Conservation (phyloP, 139 green algal genomes). For the Coelastrella sp. region DNA sequence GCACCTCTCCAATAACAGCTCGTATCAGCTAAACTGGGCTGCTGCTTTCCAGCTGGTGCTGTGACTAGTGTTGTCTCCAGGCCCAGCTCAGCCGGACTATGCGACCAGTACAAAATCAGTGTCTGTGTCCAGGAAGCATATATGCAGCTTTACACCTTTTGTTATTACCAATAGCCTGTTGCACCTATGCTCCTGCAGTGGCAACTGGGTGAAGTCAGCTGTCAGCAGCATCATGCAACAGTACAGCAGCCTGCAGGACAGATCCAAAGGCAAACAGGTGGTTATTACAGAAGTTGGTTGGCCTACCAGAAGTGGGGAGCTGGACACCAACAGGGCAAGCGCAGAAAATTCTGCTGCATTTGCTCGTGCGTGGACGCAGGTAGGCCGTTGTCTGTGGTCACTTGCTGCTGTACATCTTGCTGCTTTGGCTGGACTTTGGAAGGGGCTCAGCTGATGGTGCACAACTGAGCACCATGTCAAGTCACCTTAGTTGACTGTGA, state of each 20-base stretch:
- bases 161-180: not conserved
- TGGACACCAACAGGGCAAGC: not conserved
- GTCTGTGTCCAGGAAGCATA: too few species aligned
- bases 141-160: too few species aligned
- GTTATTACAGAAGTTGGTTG: slow-evolving; percentile 28
- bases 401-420: too few species aligned
- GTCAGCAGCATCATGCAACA: not conserved
- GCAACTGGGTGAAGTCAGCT: slow-evolving; percentile 17
- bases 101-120: too few species aligned
- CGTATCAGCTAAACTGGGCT: too few species aligned
- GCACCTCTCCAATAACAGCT: too few species aligned
- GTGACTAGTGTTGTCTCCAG: too few species aligned
- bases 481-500: too few species aligned
- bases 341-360: slow-evolving; percentile 12
- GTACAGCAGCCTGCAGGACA: slow-evolving; percentile 8
- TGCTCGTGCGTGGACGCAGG: slow-evolving; percentile 28
- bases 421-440: too few species aligned
- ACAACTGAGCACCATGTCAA: too few species aligned
- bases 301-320: slow-evolving; percentile 6
- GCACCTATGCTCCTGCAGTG: not conserved
- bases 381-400: not conserved
- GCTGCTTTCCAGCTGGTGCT: too few species aligned
- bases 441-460: too few species aligned
- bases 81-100: not conserved
- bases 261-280: not conserved